A percentile compares a stretch with the other conserved stretches of the same genome.
Conservation (phyloP, 768 basidiomycete species). For the Mycena maculata region DNA sequence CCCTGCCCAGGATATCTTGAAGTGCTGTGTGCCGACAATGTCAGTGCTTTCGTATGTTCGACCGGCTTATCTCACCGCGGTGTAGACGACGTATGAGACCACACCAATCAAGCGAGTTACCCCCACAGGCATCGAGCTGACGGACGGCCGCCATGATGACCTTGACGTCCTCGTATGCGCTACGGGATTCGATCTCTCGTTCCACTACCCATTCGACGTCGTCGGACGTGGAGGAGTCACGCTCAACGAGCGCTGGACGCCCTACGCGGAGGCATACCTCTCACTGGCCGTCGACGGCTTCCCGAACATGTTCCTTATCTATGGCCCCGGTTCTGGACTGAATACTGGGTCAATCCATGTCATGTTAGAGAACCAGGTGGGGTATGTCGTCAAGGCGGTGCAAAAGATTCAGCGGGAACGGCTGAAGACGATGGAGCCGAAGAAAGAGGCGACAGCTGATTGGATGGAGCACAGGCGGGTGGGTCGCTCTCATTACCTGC, state of each 20-base stretch:
- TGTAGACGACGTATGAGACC: constrained; percentile 26
- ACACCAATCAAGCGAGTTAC: constrained; percentile 23
- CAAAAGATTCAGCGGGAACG: constrained; percentile 17
- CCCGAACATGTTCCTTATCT: constrained; percentile 22
- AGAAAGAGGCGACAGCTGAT: constrained; percentile 19
- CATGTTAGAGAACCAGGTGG: constrained; percentile 12
- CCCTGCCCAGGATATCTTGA: constrained; percentile 23
- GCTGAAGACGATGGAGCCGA: constrained; percentile 20
- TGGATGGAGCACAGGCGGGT: constrained; percentile 26
- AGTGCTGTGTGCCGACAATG: constrained; percentile 20
- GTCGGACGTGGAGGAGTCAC: constrained; percentile 16
- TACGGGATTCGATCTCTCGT: constrained; percentile 26
- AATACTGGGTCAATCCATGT: constrained; percentile 19
- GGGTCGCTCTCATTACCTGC: not conserved
- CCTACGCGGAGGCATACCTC: constrained; percentile 22
- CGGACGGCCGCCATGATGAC: constrained; percentile 17
- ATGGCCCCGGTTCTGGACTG: constrained; percentile 22
- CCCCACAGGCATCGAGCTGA: constrained; percentile 19
- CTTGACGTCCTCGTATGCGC: constrained; percentile 28
- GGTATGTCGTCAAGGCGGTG: constrained; percentile 22
- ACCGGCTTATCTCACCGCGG: not conserved
- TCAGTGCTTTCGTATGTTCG: not conserved
- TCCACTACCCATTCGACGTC: constrained; percentile 25
- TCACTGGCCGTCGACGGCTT: constrained; percentile 20
- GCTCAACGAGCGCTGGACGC: constrained; percentile 24